phyloP scores from a whole-genome alignment of 805 yeast species.

The Candida vartiovaarae region DNA sequence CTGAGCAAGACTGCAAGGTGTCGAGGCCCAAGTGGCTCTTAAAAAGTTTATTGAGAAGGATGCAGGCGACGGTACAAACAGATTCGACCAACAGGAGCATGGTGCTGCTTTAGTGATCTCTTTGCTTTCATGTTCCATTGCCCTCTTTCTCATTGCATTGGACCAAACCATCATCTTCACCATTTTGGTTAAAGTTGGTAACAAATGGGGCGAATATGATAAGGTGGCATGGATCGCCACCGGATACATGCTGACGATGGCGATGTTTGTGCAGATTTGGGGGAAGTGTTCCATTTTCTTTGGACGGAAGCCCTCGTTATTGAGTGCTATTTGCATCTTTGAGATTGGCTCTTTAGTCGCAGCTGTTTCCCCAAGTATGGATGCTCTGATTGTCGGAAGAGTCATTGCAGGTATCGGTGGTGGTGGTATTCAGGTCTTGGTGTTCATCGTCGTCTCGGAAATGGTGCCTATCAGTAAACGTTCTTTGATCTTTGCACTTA shows the following conservation, averaged over 20 bases:
- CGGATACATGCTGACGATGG: conserved; percentile 48
- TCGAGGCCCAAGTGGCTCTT: no score
- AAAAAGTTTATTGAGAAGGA: conserved; percentile 14
- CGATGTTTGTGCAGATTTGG: conserved; percentile 46
- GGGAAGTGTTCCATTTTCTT: conserved; percentile 49
- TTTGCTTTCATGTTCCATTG: conserved; percentile 17
- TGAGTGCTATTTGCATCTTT: conserved; percentile 30
- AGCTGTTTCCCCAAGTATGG: conserved; percentile 48
- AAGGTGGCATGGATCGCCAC: conserved; percentile 54
- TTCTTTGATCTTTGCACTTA: conserved; percentile 16
- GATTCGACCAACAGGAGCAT: conserved; percentile 11
- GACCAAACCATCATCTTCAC: conserved; percentile 55
- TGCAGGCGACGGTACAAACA: conserved; percentile 20
- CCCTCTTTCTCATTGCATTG: conserved; percentile 34
- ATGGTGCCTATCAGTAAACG: conserved; percentile 28
- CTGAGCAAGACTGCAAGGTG: no score
- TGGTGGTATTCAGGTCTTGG: conserved; percentile 55
- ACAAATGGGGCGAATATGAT: conserved; percentile 42
- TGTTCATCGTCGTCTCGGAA: conserved; percentile 51
- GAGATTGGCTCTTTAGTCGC: conserved; percentile 56
- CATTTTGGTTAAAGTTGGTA: conserved; percentile 41
- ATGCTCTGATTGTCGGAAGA: conserved; percentile 63
- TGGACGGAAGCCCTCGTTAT: conserved; percentile 38
- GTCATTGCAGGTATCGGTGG: conserved; percentile 70
- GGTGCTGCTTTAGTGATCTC: conserved; percentile 8